Evolutionary conservation across 179 eudicot genomes (phyloP), one percentile per base, ranked within the genome.

Genomic region (Dionaea muscipula): DNA sequence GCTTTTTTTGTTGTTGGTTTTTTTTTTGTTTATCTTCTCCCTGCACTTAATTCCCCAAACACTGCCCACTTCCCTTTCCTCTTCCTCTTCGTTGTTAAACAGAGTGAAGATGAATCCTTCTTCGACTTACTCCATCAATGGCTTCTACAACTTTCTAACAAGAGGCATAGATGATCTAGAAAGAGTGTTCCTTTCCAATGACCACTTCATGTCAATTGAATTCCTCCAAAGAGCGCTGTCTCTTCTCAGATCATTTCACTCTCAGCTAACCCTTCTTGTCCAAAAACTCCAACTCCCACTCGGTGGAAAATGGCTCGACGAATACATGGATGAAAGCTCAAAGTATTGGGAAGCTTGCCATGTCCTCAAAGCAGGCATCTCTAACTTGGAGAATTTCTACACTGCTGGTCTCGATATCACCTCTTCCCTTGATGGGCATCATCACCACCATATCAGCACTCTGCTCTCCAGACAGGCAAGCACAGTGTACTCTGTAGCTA

Each of bases 231-330:
- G 85, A 61, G 78, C 71, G 10, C 77, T 90, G 26, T 78, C 90
- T 13, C 81, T 78, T 3, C 74, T 90, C 7, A 56, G 95, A 76
- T 90, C 97, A n/a, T 84, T 73, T 38, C 97, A 90, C 23, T 69
- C 86, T 15, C 95, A 90, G 48, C 45, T 86, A 43, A 82, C 85
- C 33, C 73, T 80, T 12, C 67, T 90, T 10, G 97, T 86, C 24
- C 95, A 86, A 20, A 90, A 86, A 51, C 94, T 90, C n/a, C 90
- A 86, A 26, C 74, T 90, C 41, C 95, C 97, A 0, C 82, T 78
- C 0, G 97, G 97, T 2, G 97, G 78, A 20, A 90, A 90, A 57
- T 86, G 95, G 95, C 85, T 86, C 16, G 95, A 86, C 60, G 95
- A 86, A 48, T 86, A 86, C 76, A 86, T 86, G 95, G 94, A 84